Conservation (phyloP, 306 rosid genomes). For the Ormosia emarginata region DNA sequence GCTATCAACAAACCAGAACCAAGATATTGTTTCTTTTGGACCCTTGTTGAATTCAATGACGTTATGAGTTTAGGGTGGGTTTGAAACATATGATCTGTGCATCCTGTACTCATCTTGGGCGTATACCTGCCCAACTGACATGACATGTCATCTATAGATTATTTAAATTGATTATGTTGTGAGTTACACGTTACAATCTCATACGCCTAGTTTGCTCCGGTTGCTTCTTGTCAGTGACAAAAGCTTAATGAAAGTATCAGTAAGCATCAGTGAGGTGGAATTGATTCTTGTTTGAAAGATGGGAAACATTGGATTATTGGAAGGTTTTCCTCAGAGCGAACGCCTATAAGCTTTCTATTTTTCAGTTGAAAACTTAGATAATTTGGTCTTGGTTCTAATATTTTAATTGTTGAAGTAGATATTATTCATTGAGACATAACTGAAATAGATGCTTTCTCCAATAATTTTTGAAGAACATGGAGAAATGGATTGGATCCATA, state of each 20-base stretch:
- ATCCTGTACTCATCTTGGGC: slow-evolving; percentile 28
- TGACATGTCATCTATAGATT: neutral
- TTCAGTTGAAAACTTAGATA: too few relatives aligned
- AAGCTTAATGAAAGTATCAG: neutral
- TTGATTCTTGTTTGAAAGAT: neutral
- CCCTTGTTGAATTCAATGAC: slow-evolving; percentile 26
- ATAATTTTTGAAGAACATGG: neutral
- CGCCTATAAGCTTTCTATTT: neutral
- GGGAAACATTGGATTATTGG: neutral
- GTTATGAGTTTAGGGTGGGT: slow-evolving; percentile 24
- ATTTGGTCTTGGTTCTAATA: neutral
- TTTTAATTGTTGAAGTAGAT: neutral
- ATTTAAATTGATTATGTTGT: slow-evolving; percentile 9
- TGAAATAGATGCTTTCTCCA: neutral
- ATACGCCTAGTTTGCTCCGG: neutral
- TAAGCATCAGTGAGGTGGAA: neutral
- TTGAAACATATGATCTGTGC: slow-evolving; percentile 26
- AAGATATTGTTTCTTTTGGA: slow-evolving; percentile 30
- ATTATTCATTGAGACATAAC: neutral
- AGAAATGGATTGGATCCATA: neutral
- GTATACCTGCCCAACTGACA: slow-evolving; percentile 29
- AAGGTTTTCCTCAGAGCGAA: neutral
- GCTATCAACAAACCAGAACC: slow-evolving; percentile 28
- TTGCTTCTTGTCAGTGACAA: neutral
- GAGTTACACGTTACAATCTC: slow-evolving; percentile 1